phyloP scores from a whole-genome alignment of 1,139 yeast species.

The Meyerozyma sp. region DNA sequence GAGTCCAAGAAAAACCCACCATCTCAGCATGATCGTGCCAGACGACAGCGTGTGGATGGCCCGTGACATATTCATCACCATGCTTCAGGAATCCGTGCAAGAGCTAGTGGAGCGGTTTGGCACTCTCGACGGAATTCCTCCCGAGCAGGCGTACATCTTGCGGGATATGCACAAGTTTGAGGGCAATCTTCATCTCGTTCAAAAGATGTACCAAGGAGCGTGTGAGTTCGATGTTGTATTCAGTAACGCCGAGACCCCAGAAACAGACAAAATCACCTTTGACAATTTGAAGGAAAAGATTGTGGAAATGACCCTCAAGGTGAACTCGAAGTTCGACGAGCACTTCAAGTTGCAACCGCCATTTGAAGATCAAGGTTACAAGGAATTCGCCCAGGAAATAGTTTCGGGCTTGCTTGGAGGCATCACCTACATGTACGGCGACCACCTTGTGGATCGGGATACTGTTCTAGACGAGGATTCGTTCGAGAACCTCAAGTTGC shows the following conservation, averaged over 20 bases:
- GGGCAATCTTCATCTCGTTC: constrained; percentile 78
- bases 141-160: constrained; percentile 48
- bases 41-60: constrained; percentile 76
- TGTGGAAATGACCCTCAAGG: constrained; percentile 26
- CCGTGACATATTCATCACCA: constrained; percentile 63
- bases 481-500: constrained; percentile 49
- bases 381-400: constrained; percentile 67
- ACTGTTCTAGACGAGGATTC: constrained; percentile 63
- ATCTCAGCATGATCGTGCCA: constrained; percentile 66
- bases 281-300: constrained; percentile 38
- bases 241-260: constrained; percentile 41
- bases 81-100: constrained; percentile 63
- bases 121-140: constrained; percentile 29
- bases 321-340: constrained; percentile 52
- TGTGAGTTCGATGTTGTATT: constrained; percentile 72
- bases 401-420: constrained; percentile 87
- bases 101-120: constrained; percentile 37
- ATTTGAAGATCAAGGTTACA: constrained; percentile 39
- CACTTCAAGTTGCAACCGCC: constrained; percentile 56
- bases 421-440: constrained; percentile 85
- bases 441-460: constrained; percentile 72
- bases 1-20: constrained; percentile 57
- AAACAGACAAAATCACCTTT: constrained; percentile 35
- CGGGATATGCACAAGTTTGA: constrained; percentile 57
- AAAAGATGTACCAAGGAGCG: constrained; percentile 67